phyloP scores from a whole-genome alignment of 139 green algal genomes.

The Protoeuglena noctilucae region DNA sequence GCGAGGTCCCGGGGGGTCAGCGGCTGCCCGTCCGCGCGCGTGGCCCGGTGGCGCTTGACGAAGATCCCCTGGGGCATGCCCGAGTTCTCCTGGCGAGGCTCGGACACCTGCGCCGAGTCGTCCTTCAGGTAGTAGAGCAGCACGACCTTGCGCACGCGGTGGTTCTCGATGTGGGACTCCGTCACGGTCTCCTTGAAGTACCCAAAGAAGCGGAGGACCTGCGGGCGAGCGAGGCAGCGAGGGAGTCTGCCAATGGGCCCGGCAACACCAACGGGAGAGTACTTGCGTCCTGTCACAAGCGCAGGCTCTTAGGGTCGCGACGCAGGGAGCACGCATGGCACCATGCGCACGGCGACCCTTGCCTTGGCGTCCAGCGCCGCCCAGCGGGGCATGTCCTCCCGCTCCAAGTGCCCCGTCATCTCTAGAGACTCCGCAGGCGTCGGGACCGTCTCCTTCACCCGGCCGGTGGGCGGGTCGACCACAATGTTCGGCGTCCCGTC shows the following conservation, averaged over 20 bases:
- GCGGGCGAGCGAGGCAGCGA: not conserved
- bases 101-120: constrained; percentile 62
- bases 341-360: no score
- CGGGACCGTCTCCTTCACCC: no score
- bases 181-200: constrained; percentile 75
- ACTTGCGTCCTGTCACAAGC: no score
- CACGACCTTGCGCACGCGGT: constrained; percentile 56
- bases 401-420: not conserved
- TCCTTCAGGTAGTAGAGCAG: constrained; percentile 83
- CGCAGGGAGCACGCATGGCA: no score
- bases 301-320: no score
- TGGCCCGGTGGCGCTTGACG: constrained; percentile 2
- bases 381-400: not conserved
- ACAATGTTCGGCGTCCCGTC: no score
- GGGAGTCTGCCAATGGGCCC: no score
- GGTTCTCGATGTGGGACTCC: constrained; percentile 55
- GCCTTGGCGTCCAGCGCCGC: not conserved
- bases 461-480: no score
- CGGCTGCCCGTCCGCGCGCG: not conserved
- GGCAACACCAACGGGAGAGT: no score
- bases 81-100: constrained; percentile 73
- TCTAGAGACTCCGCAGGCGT: no score
- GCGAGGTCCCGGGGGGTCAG: constrained; percentile 34
- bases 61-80: constrained; percentile 47
- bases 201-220: constrained; percentile 83